Conservation (phyloP, 225 moss, liverwort and hornwort species). For the Bryoerythrophyllum caledonicum region DNA sequence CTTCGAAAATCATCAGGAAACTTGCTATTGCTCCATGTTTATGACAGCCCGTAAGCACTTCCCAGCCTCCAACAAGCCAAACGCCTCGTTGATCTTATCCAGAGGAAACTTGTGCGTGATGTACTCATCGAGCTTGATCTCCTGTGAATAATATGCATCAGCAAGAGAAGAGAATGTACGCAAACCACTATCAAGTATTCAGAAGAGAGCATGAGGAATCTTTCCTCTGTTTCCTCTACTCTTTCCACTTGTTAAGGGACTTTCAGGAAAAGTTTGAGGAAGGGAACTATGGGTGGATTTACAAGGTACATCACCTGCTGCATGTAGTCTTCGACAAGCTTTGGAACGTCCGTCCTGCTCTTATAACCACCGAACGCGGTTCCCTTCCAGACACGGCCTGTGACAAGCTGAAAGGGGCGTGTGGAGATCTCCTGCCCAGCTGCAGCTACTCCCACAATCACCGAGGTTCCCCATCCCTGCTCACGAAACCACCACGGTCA, state of each 20-base stretch:
- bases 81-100: conserved; percentile 62
- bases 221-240: no score
- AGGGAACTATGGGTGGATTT: no score
- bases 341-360: conserved; percentile 86
- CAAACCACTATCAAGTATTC: background rate
- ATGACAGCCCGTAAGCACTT: conserved; percentile 60
- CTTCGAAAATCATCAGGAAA: background rate
- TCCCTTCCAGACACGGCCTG: conserved; percentile 94
- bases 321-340: conserved; percentile 83
- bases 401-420: conserved; percentile 90
- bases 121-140: conserved; percentile 70
- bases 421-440: conserved; percentile 88
- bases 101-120: conserved; percentile 59
- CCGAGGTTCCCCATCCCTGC: conserved; percentile 95
- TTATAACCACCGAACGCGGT: conserved; percentile 96
- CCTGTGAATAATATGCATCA: conserved; percentile 24
- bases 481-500: background rate
- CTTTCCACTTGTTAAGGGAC: no score
- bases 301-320: conserved; percentile 44
- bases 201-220: background rate
- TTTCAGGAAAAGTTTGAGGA: no score
- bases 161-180: background rate
- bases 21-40: conserved; percentile 38
- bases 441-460: conserved; percentile 86
- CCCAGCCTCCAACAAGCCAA: conserved; percentile 49